These are phyloP conservation scores for Aegilops longissima DNA, from an alignment of 176 grass and related monocot genomes.

Conservation along the genomic window DNA sequence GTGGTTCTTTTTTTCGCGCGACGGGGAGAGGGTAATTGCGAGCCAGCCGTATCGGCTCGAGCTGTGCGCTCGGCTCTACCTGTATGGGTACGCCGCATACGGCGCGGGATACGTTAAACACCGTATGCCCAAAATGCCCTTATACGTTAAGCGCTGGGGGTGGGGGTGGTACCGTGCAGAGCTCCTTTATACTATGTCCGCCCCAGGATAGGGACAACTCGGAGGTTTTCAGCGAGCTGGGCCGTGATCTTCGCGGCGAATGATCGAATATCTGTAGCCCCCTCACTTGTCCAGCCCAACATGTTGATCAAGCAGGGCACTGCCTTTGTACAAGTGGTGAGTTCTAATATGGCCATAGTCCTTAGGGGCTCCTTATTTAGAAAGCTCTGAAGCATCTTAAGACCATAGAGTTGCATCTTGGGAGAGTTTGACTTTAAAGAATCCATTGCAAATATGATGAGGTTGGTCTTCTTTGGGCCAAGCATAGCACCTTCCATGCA, in stretches of 20 bases:
- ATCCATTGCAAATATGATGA: neutral
- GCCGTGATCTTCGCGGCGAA: neutral
- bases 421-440: neutral
- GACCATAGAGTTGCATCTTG: neutral
- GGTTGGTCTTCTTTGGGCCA: neutral
- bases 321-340: neutral
- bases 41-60: too few species aligned
- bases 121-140: too few species aligned
- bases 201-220: neutral
- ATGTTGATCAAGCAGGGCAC: neutral
- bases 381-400: neutral
- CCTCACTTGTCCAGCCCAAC: neutral
- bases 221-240: neutral
- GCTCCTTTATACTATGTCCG: neutral
- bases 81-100: too few species aligned
- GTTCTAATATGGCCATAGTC: neutral
- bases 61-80: too few species aligned
- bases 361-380: neutral
- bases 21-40: too few species aligned
- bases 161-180: too few species aligned
- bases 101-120: too few species aligned
- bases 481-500: neutral
- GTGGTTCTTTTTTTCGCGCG: too few species aligned
- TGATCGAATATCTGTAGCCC: neutral
- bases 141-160: too few species aligned